Conservation (phyloP, 495 filamentous ascomycete species). For the Aspergillus mulundensis region DNA sequence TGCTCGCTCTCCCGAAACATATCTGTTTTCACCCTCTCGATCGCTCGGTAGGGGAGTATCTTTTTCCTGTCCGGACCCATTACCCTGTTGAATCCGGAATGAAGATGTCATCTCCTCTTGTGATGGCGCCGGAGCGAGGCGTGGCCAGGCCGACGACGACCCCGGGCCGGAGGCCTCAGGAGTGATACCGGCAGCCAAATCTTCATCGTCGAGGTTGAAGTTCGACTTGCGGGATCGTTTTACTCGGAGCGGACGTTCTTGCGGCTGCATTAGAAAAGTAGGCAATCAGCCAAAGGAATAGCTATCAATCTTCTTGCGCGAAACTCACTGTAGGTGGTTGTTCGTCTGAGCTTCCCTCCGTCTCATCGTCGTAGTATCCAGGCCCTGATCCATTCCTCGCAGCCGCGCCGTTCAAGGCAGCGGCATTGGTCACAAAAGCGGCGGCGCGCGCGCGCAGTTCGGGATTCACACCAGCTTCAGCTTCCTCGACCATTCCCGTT, state of each 20-base stretch:
- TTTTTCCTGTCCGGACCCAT: conserved; percentile 25
- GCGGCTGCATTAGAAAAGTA: conserved; percentile 52
- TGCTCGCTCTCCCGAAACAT: conserved; percentile 17
- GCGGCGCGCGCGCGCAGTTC: conserved; percentile 35
- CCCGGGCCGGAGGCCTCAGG: conserved; percentile 19
- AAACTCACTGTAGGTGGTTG: conserved; percentile 43
- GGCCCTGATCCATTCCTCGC: conserved; percentile 17
- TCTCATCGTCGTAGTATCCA: conserved; percentile 40
- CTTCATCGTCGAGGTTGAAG: conserved; percentile 20
- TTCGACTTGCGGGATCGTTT: conserved; percentile 68
- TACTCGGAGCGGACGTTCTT: conserved; percentile 83
- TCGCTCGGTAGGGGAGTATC: conserved; percentile 24
- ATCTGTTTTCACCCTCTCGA: conserved; percentile 24
- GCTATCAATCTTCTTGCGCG: not conserved
- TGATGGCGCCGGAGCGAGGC: conserved; percentile 37
- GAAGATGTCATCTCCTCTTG: conserved; percentile 41
- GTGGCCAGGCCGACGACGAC: conserved; percentile 27
- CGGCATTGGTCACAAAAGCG: conserved; percentile 30
- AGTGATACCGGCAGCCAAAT: conserved; percentile 20
- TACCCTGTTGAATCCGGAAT: conserved; percentile 37
- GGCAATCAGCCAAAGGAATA: not conserved
- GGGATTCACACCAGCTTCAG: conserved; percentile 31
- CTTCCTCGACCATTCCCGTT: conserved; percentile 65
- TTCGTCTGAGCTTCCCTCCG: conserved; percentile 47
- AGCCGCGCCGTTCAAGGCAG: conserved; percentile 21